Evolutionary conservation across 2,329 filamentous ascomycete genomes (phyloP).

Genomic region (Annulohypoxylon truncatum): DNA sequence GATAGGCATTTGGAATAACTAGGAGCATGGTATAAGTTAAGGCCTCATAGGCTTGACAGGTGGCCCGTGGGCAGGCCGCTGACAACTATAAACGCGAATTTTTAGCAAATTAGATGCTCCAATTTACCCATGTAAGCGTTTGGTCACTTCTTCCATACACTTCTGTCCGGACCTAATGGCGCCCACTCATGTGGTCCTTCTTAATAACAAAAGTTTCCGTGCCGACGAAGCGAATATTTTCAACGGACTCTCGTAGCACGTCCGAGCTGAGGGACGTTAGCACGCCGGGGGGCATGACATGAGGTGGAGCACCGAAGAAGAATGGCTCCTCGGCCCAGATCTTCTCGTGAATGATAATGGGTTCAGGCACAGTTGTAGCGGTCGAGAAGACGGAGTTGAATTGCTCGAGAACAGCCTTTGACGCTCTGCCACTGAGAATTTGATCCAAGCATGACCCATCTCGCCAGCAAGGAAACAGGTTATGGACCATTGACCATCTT

Average conservation of each 20-base stretch:
- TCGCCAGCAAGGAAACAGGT: constrained; percentile 57
- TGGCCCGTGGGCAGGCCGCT: neutral
- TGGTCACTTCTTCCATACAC: constrained; percentile 59
- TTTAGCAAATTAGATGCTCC: neutral
- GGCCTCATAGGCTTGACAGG: neutral
- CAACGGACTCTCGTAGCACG: constrained; percentile 51
- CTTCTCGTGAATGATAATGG: constrained; percentile 50
- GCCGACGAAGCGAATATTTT: constrained; percentile 64
- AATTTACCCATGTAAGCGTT: constrained; percentile 15
- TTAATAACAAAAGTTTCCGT: constrained; percentile 65
- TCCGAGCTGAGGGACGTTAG: constrained; percentile 50
- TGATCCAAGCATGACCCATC: constrained; percentile 50
- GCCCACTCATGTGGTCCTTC: constrained; percentile 71
- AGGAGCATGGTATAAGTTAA: neutral
- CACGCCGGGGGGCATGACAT: constrained; percentile 54
- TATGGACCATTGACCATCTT: constrained; percentile 49
- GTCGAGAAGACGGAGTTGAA: constrained; percentile 44
- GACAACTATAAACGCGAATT: neutral
- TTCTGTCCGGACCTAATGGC: constrained; percentile 62
- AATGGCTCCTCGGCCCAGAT: constrained; percentile 56
- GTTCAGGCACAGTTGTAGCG: constrained; percentile 38
- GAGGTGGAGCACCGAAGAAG: constrained; percentile 56
- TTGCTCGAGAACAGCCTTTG: constrained; percentile 45
- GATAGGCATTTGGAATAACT: neutral
- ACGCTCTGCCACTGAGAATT: constrained; percentile 39